phyloP scores from a whole-genome alignment of 2,329 filamentous ascomycete species.

The Pseudocercospora crystallina region DNA sequence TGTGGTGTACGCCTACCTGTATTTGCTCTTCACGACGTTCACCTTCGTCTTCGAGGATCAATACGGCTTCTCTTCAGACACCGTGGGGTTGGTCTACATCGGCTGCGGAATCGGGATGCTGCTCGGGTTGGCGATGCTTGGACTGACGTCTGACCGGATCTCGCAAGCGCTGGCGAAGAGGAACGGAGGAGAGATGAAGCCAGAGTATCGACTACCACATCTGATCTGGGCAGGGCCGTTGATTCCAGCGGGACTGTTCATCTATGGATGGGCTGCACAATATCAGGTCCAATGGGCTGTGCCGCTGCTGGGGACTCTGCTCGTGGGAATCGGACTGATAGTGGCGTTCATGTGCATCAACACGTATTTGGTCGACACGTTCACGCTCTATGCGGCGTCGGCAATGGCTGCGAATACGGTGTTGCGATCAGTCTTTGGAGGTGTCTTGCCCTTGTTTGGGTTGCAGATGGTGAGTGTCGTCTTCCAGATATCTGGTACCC shows the following conservation, averaged over 20 bases:
- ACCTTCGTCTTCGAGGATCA: constrained; percentile 21
- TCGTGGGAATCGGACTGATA: constrained; percentile 31
- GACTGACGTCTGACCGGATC: constrained; percentile 17
- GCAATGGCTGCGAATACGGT: constrained; percentile 66
- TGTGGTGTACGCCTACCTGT: constrained; percentile 29
- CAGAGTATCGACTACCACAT: constrained; percentile 24
- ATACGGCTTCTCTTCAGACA: constrained; percentile 25
- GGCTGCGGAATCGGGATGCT: constrained; percentile 23
- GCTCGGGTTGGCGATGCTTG: constrained; percentile 17
- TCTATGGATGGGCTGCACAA: constrained; percentile 26
- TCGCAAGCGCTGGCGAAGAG: constrained; percentile 11
- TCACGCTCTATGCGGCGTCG: constrained; percentile 59
- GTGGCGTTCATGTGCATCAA: constrained; percentile 30
- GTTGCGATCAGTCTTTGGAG: constrained; percentile 56
- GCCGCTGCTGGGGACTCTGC: constrained; percentile 29
- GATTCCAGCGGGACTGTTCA: constrained; percentile 21
- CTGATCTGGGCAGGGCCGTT: constrained; percentile 20
- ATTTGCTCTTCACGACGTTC: constrained; percentile 30
- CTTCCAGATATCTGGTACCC: neutral
- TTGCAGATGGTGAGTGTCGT: constrained; percentile 47
- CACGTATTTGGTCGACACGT: constrained; percentile 66
- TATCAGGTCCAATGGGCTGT: constrained; percentile 24
- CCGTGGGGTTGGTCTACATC: constrained; percentile 28
- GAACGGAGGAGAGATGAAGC: constrained; percentile 12
- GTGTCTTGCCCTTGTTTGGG: constrained; percentile 58